Base-by-base conservation (phyloP, 1,284 basidiomycete genomes). In the Papiliotrema nemorosa region DNA sequence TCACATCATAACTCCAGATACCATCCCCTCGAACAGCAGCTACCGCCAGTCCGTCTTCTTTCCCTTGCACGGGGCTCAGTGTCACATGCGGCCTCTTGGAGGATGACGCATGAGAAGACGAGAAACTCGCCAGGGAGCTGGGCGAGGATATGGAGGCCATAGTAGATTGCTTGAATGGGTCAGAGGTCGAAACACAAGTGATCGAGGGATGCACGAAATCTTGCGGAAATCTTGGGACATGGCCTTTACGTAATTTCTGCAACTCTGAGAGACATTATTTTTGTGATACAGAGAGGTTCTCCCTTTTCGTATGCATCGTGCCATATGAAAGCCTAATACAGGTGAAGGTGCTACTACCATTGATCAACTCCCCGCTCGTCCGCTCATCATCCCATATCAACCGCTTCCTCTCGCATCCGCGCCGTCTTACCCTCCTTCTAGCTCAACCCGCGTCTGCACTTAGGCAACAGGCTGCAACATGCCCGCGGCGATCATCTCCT, bases 1-100 rank as follows among this genome's bases (percentile, higher is more conserved):
- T 63, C 62, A 75, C 74, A 54, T 75, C 72, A 49, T 75, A 73
- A 1, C 70, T 74, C 74, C 74, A 75, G 16, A 75, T 55, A 3
- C 72, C 74, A 53, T 73, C 72, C 3, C 72, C 74, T 56, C 69
- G 67, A 33, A 74, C 74, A 34, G 70, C 72, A 29, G 69, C 69
- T 0, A 75, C 70, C 0, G 69, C 70, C 43, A 64, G 54, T 43
- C 57, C 44, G 3, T 57, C 55, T 37, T 66, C 55, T 22, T 63
- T 63, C 3, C 67, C 67, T 14, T 57, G 38, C 3, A 75, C 72
- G 1, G 68, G 64, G 37, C 53, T 62, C 3, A 75, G 58, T 1
- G 61, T 48, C 16, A 73, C 56, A 54, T 72, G 70, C 31, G 52
- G 26, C 7, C 47, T 27, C 40, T 67, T 69, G 1, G 67, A 67